Evolutionary conservation across 116 monocot species (phyloP).

Genomic region (Phalaenopsis hybrid): DNA sequence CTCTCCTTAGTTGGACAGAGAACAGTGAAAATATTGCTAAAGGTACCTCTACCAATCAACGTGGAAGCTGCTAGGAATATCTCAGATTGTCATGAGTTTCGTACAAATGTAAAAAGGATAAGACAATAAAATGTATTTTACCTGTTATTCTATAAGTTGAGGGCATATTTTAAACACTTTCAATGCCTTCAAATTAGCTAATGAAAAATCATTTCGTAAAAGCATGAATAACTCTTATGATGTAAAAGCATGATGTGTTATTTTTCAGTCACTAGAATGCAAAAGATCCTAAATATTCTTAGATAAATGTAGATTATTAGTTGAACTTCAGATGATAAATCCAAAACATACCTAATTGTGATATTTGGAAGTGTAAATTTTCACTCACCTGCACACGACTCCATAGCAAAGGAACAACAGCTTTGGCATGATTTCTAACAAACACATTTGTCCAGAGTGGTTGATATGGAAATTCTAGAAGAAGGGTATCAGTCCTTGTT

Average conservation of each 20-base stretch:
- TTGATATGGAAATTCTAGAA: constrained; percentile 84
- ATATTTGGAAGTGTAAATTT: background rate
- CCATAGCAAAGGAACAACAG: constrained; percentile 90
- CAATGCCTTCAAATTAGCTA: background rate
- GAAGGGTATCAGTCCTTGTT: constrained; percentile 89
- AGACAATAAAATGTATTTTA: background rate
- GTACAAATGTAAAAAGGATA: too few relatives aligned
- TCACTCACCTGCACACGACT: constrained; percentile 88
- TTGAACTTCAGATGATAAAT: background rate
- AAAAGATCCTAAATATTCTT: background rate
- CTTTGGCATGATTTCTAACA: constrained; percentile 84
- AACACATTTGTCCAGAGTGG: constrained; percentile 98
- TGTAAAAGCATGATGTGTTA: background rate
- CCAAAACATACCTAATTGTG: background rate
- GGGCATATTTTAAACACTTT: background rate
- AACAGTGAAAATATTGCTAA: too few relatives aligned
- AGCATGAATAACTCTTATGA: background rate
- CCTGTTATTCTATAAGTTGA: background rate
- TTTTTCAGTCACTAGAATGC: background rate
- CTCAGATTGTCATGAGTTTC: too few relatives aligned
- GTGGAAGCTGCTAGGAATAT: too few relatives aligned
- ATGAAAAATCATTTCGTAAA: background rate
- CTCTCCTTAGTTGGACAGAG: too few relatives aligned
- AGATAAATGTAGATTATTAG: background rate
- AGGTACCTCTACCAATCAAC: too few relatives aligned